phyloP scores from a whole-genome alignment of 495 filamentous ascomycete species.

The Podospora pseudoanserina region DNA sequence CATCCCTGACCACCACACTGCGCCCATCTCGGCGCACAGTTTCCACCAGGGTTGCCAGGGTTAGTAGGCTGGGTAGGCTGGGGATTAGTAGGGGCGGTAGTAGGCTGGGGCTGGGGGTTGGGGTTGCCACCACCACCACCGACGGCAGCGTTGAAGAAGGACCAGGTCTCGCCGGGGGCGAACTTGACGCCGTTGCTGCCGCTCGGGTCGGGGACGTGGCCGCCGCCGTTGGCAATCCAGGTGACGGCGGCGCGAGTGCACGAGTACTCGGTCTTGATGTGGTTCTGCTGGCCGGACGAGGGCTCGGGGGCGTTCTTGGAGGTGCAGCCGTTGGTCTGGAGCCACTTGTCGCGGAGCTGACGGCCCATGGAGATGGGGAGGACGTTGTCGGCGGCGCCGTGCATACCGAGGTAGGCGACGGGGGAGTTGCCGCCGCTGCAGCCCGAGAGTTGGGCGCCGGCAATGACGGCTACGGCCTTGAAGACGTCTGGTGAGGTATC shows the following conservation, averaged over 20 bases:
- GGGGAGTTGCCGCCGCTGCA: conserved; percentile 39
- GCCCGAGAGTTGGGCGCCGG: conserved; percentile 39
- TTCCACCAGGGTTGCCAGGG: conserved; percentile 4
- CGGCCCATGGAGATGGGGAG: conserved; percentile 38
- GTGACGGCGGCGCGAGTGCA: conserved; percentile 30
- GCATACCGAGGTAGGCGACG: conserved; percentile 42
- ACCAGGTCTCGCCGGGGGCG: conserved; percentile 19
- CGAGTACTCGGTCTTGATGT: conserved; percentile 34
- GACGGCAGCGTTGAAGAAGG: conserved; percentile 15
- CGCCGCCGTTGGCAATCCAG: conserved; percentile 24
- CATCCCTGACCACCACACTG: conserved; percentile 38
- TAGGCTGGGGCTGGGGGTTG: conserved; percentile 8
- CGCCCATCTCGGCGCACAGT: conserved; percentile 33
- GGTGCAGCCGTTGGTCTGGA: conserved; percentile 40
- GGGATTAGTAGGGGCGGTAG: background rate
- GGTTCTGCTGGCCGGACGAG: conserved; percentile 26
- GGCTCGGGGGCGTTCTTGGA: conserved; percentile 34
- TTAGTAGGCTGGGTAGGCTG: conserved; percentile 5
- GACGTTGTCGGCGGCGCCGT: conserved; percentile 41
- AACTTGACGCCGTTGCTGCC: conserved; percentile 17
- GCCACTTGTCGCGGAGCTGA: conserved; percentile 38
- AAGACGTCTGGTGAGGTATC: background rate
- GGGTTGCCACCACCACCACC: conserved; percentile 8
- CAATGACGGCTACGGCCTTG: background rate
- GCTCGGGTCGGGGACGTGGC: conserved; percentile 19